Base-by-base conservation (phyloP, 2,329 filamentous ascomycete species). In the Talaromyces sp. region DNA sequence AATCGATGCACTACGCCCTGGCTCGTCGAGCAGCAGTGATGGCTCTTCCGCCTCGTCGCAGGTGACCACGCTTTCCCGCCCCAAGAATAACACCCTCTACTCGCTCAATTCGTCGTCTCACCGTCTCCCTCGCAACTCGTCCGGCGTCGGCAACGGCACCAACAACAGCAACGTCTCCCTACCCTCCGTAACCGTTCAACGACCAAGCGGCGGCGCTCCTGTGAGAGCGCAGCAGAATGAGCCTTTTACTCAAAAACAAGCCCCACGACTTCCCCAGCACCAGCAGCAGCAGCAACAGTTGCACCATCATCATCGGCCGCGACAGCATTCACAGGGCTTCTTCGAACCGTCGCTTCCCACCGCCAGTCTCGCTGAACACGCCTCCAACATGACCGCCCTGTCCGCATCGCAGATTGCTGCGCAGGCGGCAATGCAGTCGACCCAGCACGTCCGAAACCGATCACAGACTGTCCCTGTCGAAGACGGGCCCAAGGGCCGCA, bases 281-380 rank as follows among this genome's bases (percentile, higher is more conserved):
- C 44, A 47, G 7, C 8, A 23, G 12, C 42, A 23, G 16, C 42
- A 18, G 6, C 64, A 67, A 5, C 64, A 67, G 42, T 75, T 80
- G 57, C 61, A 76, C 36, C 72, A 72, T 53, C 71, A 73, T 65
- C 78, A 81, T 65, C 76, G 79, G 51, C 73, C 77, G 34, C 74
- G 80, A 64, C 79, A 81, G 65, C 85, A 87, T 69, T 87, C 85
- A 3, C 86, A 89, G 72, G 87, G 87, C 60, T 89, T 87, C 75
- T 89, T 89, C 68, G 87, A 89, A 71, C 86, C 87, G 16, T 84
- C 83, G 34, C 75, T 89, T 60, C 84, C 86, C 47, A 82, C 81
- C n/a, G 78, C 81, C 5, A 80, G 79, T 33, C 67, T 71, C 47
- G 73, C 78, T 62, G 73, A 81, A 67, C 77, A 75, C 65, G 68